Base-by-base conservation (phyloP, 345 rosid species). In the Cardamine resedifolia region DNA sequence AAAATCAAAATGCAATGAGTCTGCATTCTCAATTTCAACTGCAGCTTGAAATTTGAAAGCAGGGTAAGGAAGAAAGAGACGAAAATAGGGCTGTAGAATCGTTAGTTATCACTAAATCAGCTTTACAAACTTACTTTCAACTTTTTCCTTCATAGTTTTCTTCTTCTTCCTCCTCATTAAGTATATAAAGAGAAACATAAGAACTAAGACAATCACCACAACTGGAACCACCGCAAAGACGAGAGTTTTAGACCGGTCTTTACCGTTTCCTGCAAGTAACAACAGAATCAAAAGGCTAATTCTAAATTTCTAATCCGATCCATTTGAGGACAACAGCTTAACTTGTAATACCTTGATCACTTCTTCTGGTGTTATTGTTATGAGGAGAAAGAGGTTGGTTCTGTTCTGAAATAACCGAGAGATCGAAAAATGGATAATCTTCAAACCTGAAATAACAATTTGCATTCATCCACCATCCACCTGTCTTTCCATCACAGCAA, bases 361-460 rank as follows among this genome's bases (percentile, higher is more conserved):
- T 66, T 63, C 7, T 34, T 30, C n/a, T 72, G 44, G 36, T 31
- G 15, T 2, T 57, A 8, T 53, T 64, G 16, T 55, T 23, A 18
- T 23, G 70, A 10, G 70, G 38, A 63, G 70, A 11, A 53, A 43
- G 45, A 51, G 28, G 47, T 20, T 50, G 52, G 4, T 20, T 26
- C 21, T 70, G 45, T 30, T 63, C 63, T 53, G 71, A 44, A 23
- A 45, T 24, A 73, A 16, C 58, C 0, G 38, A 63, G 3, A 73
- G 58, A 56, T 73, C 39, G 26, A 72, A 72, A 14, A 72, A 72
- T 2, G 57, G 66, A 27, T 57, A 38, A 9, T 55, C 55, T 52
- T 82, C 84, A 36, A 67, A 85, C 66, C 85, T 71, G 34, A 80
- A 74, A 39, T 72, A 43, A 28, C 87, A 81, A 53, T 74, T 80